These are phyloP conservation scores for Fusarium newnesense DNA, from an alignment of 2,329 filamentous ascomycete genomes.

Conservation along the genomic window DNA sequence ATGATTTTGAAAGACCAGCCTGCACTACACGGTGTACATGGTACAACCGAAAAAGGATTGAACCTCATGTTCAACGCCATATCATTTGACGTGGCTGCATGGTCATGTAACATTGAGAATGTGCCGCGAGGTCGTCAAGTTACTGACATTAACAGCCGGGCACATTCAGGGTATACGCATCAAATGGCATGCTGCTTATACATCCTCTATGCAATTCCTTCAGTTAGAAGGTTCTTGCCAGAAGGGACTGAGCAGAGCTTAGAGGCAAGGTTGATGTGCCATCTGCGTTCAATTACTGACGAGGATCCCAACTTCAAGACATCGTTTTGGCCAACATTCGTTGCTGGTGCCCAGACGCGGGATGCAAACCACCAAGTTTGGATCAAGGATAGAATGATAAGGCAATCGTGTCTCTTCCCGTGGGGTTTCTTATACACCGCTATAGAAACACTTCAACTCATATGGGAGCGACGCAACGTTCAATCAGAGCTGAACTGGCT, in stretches of 20 bases:
- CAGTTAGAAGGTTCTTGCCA: background rate
- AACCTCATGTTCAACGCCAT: background rate
- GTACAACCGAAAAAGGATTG: background rate
- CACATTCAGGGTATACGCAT: conserved; percentile 1
- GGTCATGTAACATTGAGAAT: background rate
- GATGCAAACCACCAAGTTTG: background rate
- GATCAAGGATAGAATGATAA: background rate
- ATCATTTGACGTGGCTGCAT: background rate
- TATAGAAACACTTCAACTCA: conserved; percentile 3
- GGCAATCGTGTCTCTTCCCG: background rate
- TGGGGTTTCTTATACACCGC: conserved; percentile 14
- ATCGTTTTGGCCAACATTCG: conserved; percentile 8
- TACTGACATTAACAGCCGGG: background rate
- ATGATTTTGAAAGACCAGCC: background rate
- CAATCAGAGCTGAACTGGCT: background rate
- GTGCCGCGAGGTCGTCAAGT: conserved; percentile 1
- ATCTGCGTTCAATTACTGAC: background rate
- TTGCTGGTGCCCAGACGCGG: conserved; percentile 1
- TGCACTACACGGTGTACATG: background rate
- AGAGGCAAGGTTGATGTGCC: background rate
- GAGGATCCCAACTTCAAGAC: conserved; percentile 14
- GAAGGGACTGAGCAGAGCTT: background rate
- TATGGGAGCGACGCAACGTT: background rate
- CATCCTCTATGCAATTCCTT: conserved; percentile 5
- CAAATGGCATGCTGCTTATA: conserved; percentile 7